phyloP scores from a whole-genome alignment of 345 rosid species.

The Abelmoschus esculentus region DNA sequence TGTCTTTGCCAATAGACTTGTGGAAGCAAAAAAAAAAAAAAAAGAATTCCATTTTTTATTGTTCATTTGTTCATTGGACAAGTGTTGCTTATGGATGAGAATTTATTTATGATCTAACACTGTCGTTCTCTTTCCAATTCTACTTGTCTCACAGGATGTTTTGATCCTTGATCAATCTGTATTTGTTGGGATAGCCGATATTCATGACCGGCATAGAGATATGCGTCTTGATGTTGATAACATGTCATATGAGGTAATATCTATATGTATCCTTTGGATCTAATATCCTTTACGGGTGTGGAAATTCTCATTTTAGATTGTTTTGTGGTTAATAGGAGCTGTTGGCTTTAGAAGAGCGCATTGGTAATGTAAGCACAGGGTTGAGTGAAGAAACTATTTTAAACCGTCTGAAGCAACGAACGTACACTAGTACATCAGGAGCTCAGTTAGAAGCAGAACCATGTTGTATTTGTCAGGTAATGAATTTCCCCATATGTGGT shows the following conservation, averaged over 20 bases:
- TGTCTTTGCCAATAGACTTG: not conserved
- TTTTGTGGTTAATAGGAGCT: constrained; percentile 49
- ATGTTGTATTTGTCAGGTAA: constrained; percentile 86
- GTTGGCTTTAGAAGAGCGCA: constrained; percentile 78
- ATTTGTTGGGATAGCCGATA: too few species aligned
- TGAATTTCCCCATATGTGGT: not conserved
- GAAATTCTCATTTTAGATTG: not conserved
- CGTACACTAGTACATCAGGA: constrained; percentile 16
- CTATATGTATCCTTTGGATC: not conserved
- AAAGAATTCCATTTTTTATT: not conserved
- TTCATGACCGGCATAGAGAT: too few species aligned
- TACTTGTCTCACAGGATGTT: too few species aligned
- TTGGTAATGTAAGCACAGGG: constrained; percentile 88
- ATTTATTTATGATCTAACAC: too few species aligned
- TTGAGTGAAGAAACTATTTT: constrained; percentile 59
- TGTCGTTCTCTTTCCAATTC: too few species aligned
- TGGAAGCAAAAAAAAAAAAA: not conserved
- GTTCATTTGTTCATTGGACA: not conserved
- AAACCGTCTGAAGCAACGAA: constrained; percentile 39
- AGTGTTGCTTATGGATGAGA: too few species aligned
- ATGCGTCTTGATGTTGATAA: too few species aligned
- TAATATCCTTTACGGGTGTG: not conserved
- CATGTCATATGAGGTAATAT: too few species aligned
- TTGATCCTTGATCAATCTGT: too few species aligned
- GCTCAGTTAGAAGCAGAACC: constrained; percentile 57